Conservation (phyloP, 2,329 filamentous ascomycete species). For the Colletotrichum sp. region DNA sequence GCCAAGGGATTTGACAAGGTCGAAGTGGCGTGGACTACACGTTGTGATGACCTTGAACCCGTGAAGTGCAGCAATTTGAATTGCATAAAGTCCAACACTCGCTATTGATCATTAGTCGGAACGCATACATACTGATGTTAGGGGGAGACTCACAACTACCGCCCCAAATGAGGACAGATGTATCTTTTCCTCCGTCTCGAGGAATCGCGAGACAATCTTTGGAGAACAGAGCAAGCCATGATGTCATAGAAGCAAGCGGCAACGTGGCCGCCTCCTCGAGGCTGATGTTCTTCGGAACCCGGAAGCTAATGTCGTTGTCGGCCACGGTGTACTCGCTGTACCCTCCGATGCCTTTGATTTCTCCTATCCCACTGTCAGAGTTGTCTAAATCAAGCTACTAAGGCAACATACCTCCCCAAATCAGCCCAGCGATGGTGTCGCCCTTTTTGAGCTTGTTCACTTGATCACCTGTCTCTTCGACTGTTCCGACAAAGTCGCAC, state of each 20-base stretch:
- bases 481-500: conserved; percentile 39
- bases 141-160: conserved; percentile 40
- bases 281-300: conserved; percentile 34
- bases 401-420: conserved; percentile 30
- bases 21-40: conserved; percentile 35
- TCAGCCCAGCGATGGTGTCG: conserved; percentile 27
- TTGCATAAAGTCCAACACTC: conserved; percentile 41
- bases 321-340: conserved; percentile 44
- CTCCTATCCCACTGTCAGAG: conserved; percentile 9
- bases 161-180: conserved; percentile 44
- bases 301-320: conserved; percentile 44
- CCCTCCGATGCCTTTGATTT: conserved; percentile 37
- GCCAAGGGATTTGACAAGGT: conserved; percentile 35
- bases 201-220: conserved; percentile 39
- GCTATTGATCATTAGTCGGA: conserved; percentile 23
- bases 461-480: conserved; percentile 33
- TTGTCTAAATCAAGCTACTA: rapidly evolving
- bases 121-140: rapidly evolving
- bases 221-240: conserved; percentile 44
- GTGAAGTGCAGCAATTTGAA: conserved; percentile 35
- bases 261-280: conserved; percentile 39
- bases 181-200: neutral
- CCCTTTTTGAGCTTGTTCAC: conserved; percentile 22
- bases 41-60: conserved; percentile 40
- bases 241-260: conserved; percentile 42